Conservation (phyloP, 2,329 filamentous ascomycete genomes). For the Monilinia aucupariae region DNA sequence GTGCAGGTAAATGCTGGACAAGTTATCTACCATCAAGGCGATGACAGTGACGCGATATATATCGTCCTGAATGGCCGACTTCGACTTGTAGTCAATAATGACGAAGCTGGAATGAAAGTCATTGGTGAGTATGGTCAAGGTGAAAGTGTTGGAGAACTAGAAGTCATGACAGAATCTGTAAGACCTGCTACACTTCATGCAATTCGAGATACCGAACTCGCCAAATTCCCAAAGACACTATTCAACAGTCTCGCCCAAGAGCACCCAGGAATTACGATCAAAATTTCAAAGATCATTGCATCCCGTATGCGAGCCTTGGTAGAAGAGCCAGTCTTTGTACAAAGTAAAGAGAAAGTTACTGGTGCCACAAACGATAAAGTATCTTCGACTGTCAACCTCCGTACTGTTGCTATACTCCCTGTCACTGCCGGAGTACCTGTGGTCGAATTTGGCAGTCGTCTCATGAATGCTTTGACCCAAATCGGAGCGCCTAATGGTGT, state of each 20-base stretch:
- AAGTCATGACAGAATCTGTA: slow-evolving; percentile 89
- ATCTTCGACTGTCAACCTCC: slow-evolving; percentile 83
- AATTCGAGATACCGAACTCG: slow-evolving; percentile 92
- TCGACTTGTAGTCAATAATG: slow-evolving; percentile 74
- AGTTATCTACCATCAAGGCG: slow-evolving; percentile 85
- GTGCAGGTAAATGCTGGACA: slow-evolving; percentile 93
- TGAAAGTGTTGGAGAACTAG: slow-evolving; percentile 93
- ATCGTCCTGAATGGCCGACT: slow-evolving; percentile 93
- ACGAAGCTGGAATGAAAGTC: slow-evolving; percentile 76
- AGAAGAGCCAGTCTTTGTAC: slow-evolving; percentile 68
- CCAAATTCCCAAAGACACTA: slow-evolving; percentile 89
- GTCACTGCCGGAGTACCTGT: slow-evolving; percentile 90
- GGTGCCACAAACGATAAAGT: slow-evolving; percentile 58
- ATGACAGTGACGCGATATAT: slow-evolving; percentile 97
- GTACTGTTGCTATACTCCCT: slow-evolving; percentile 87
- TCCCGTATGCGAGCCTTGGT: slow-evolving; percentile 87
- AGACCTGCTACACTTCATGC: slow-evolving; percentile 90
- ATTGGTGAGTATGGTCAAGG: slow-evolving; percentile 93
- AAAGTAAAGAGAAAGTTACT: slow-evolving; percentile 56
- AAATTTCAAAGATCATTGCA: slow-evolving; percentile 97
- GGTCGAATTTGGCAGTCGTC: slow-evolving; percentile 83
- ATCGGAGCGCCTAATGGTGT: slow-evolving; percentile 86
- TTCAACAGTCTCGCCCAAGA: slow-evolving; percentile 98
- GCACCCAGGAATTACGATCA: slow-evolving; percentile 96
- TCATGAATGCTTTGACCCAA: slow-evolving; percentile 83